These are phyloP conservation scores for Vigna unguiculata DNA, from an alignment of 306 rosid species.

Conservation along the genomic window DNA sequence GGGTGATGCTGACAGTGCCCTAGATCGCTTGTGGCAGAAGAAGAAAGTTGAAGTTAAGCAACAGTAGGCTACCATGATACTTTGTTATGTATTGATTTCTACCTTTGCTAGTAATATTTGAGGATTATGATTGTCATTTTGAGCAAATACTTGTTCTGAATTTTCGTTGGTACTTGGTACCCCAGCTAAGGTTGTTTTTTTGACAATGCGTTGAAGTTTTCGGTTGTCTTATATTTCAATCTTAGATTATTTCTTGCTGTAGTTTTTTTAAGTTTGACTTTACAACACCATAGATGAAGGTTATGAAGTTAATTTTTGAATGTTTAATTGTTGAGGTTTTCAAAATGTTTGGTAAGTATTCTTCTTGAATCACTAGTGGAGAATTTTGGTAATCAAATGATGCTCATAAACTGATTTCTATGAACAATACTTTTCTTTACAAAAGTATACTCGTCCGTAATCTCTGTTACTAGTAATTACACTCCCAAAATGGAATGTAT, in stretches of 20 bases:
- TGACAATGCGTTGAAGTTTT: background rate
- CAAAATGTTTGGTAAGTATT: no score
- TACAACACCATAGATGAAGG: no score
- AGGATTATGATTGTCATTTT: slow-evolving; percentile 18
- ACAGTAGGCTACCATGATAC: slow-evolving; percentile 45
- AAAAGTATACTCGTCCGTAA: no score
- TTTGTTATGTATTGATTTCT: background rate
- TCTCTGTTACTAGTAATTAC: no score
- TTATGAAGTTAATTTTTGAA: no score
- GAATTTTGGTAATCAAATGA: no score
- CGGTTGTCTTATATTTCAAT: background rate
- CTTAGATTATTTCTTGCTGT: background rate
- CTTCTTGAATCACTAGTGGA: no score
- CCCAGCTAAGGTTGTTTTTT: slow-evolving; percentile 17
- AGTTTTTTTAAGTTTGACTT: background rate
- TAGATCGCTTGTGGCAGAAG: slow-evolving; percentile 68
- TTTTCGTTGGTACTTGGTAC: slow-evolving; percentile 2
- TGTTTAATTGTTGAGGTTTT: no score
- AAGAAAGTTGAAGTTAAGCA: slow-evolving; percentile 60
- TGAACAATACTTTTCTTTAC: no score
- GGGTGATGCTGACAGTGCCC: slow-evolving; percentile 73
- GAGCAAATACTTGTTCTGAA: slow-evolving; percentile 5
- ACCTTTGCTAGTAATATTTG: slow-evolving; percentile 32
- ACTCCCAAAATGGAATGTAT: no score
- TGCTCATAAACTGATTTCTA: no score